These are phyloP conservation scores for Arabidopsis arenosa DNA, from an alignment of 345 rosid species.

Conservation along the genomic window DNA sequence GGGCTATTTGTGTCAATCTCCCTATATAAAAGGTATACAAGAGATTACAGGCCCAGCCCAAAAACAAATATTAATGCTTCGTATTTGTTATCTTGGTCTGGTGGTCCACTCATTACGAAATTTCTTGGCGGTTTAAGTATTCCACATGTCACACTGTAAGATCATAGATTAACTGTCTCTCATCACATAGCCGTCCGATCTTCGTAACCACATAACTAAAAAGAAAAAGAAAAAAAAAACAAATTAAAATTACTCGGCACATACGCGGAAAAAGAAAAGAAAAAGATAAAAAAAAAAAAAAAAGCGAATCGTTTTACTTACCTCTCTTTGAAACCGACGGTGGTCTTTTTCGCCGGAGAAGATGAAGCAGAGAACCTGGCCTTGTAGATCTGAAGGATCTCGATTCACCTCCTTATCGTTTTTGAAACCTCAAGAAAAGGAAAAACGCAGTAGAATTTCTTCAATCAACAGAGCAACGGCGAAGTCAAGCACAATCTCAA, in stretches of 20 bases:
- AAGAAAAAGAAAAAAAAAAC: neutral
- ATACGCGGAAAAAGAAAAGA: conserved; percentile 12
- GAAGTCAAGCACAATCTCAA: conserved; percentile 31
- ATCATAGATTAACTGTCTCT: conserved; percentile 20
- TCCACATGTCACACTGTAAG: conserved; percentile 5
- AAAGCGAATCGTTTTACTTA: conserved; percentile 24
- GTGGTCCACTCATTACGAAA: neutral
- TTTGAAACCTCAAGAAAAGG: conserved; percentile 27
- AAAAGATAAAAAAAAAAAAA: neutral
- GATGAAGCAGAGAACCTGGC: conserved; percentile 66
- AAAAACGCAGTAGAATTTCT: conserved; percentile 36
- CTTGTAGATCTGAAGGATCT: conserved; percentile 51
- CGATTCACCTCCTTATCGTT: conserved; percentile 49
- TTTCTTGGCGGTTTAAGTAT: conserved; percentile 38
- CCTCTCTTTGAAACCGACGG: conserved; percentile 36
- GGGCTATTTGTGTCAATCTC: no score
- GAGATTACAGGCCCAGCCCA: conserved; percentile 30
- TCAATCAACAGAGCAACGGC: conserved; percentile 16
- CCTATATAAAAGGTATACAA: no score
- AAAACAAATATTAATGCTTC: neutral
- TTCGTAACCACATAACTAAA: neutral
- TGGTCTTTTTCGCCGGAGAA: conserved; percentile 34
- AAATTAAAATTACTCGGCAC: neutral
- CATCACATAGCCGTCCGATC: conserved; percentile 33
- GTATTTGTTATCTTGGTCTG: conserved; percentile 8